phyloP scores from a whole-genome alignment of 306 rosid species.

The Senna tora region DNA sequence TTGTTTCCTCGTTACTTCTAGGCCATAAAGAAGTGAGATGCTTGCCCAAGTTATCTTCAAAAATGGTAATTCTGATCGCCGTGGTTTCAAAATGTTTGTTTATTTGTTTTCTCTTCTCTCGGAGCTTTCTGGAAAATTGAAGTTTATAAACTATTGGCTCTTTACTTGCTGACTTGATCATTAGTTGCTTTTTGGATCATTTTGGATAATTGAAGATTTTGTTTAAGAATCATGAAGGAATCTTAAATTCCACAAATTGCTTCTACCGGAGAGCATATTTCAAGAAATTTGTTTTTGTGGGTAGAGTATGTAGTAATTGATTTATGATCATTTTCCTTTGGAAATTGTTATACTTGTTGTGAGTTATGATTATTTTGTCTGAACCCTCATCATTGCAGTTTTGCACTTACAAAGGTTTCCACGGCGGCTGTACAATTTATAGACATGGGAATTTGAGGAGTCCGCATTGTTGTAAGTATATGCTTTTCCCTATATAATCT shows the following conservation, averaged over 20 bases:
- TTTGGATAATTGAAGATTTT: neutral
- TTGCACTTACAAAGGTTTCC: conserved; percentile 34
- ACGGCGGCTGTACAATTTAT: conserved; percentile 27
- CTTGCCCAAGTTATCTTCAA: conserved; percentile 27
- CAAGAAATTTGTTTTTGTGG: neutral
- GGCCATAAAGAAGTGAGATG: conserved; percentile 31
- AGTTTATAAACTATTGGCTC: neutral
- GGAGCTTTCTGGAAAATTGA: neutral
- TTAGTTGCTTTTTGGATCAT: neutral
- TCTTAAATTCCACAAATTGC: neutral
- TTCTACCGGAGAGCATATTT: neutral
- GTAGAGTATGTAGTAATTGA: neutral
- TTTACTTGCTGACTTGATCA: neutral
- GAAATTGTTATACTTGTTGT: neutral
- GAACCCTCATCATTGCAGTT: conserved; percentile 52
- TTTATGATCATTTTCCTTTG: neutral
- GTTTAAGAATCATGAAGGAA: neutral
- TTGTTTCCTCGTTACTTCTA: conserved; percentile 3
- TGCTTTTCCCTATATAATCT: neutral
- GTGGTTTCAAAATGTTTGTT: neutral
- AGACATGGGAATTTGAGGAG: conserved; percentile 30
- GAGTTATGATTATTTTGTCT: conserved; percentile 15
- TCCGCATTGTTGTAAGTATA: conserved; percentile 46
- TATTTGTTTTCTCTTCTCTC: neutral
- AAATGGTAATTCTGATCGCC: conserved; percentile 24